Evolutionary conservation across 1,284 basidiomycete genomes (phyloP), one percentile per base, ranked within the genome.

Genomic region (Ustilago trichophora): DNA sequence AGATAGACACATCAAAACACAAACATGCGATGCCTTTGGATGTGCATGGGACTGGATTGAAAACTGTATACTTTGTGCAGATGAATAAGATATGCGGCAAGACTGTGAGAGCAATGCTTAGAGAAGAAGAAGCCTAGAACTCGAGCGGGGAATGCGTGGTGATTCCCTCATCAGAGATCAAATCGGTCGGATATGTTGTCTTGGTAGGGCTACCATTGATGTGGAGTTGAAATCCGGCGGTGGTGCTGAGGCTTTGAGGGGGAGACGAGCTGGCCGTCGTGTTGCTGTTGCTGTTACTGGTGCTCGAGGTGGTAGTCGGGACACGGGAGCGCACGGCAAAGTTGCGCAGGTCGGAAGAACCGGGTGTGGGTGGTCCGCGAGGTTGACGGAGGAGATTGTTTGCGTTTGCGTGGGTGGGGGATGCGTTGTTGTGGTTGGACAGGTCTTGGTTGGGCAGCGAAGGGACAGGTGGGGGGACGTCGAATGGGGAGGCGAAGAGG

Each of bases 401-500:
- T n/a, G n/a, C n/a, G n/a, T n/a, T n/a, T 10, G 60, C 37, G 22
- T 57, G 59, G 9, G 36, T 42, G 10, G 49, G 40, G 6, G 59
- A 63, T 25, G 45, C 24, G 41, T 40, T 65, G 59, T 48, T 26
- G 40, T 46, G 40, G 16, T 47, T 58, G 4, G 55, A 25, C 10
- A 52, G 51, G 11, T 43, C 25, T 21, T 70, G 22, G 29, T 51
- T 33, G 32, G 55, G 37, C 1, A 52, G 40, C 21, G 64, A 51
- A 9, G 78, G 77, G 1, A 78, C 71, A 0, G 75, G 64, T n/a
- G n/a, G n/a, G 1, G 76, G 70, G 3, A 71, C 67, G 37, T 80
- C 78, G 32, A 75, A 74, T 0, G 65, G 72, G 11, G 71, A 75
- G 4, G 73, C 59, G 47, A 80, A 80, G 19, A 80, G 58, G 25